Base-by-base conservation (phyloP, 148 eudicot genomes). In the Vaccinium vitisidaea region DNA sequence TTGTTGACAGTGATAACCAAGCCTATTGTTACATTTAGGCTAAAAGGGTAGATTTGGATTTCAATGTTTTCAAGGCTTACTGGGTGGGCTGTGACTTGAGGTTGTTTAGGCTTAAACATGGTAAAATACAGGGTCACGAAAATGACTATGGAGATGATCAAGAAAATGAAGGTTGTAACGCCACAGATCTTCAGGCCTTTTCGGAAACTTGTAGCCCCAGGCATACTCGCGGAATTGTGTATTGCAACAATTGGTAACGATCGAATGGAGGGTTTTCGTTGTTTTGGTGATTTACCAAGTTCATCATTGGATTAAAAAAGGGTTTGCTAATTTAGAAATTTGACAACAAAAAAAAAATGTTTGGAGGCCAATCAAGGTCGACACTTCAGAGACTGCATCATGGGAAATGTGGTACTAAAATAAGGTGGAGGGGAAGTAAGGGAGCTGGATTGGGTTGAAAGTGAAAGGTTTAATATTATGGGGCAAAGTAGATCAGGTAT, bases 121-220 rank as follows among this genome's bases (percentile, higher is more conserved):
- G 86, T 85, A 53, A 85, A 80, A 16, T 74, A 85, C 77, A 88
- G 80, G 32, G 61, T 48, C 4, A 88, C 23, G 0, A 67, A 50
- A 75, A 88, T 79, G 13, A 83, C 8, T 6, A 83, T 25, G 43
- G 83, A 39, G 46, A 85, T 55, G 55, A 74, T 32, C 53, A 83
- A 19, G 5, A 83, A 48, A 12, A 81, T 67, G 15, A 25, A 30
- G 3, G 90, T 80, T 2, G 18, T 50, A 14, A 52, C 43, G 39
- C 87, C 83, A 50, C 90, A 88, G 10, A 85, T 83, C 52, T 85
- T 88, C 71, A 88, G 84, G 23, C 74, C 50, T 83, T 76, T 88
- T n/a, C 77, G 81, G 21, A 67, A 69, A 32, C 8, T 19, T 12
- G 19, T 58, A 39, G 54, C 70, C 13, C 50, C 79, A 2, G 71